Percentiles rank a stretch among this genome's conserved stretches.
These are phyloP conservation scores for Solanum lignicaule DNA, from an alignment of 257 asterid genomes.

Conservation along the genomic window DNA sequence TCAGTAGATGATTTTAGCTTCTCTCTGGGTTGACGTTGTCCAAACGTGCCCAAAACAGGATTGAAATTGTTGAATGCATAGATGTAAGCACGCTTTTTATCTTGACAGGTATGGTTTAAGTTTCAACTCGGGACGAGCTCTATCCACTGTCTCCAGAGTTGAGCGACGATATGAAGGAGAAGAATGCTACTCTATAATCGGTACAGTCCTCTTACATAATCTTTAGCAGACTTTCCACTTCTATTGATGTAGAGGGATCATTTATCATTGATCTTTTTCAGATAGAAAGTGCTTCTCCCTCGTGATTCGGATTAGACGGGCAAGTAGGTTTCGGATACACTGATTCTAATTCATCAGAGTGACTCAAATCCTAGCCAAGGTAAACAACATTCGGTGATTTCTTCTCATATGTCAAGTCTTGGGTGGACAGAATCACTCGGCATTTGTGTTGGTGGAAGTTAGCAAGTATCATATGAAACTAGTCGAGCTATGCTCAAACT, in stretches of 20 bases:
- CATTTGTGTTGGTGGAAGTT: too few species aligned
- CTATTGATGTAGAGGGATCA: background rate
- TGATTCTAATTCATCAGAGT: background rate
- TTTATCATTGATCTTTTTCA: too few species aligned
- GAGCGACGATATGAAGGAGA: background rate
- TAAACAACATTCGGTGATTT: background rate
- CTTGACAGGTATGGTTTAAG: background rate
- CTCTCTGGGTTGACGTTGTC: background rate
- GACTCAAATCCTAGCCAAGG: background rate
- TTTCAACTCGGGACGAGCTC: background rate
- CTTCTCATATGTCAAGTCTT: background rate
- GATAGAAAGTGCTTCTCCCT: background rate
- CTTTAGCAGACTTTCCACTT: background rate
- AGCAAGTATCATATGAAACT: too few species aligned
- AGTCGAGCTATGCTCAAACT: background rate
- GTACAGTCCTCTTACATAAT: background rate
- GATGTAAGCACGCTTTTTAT: too few species aligned
- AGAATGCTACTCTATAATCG: background rate
- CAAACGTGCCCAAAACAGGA: background rate
- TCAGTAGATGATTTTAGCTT: background rate
- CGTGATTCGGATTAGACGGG: background rate
- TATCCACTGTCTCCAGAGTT: background rate
- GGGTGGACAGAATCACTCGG: background rate
- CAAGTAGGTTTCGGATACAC: background rate
- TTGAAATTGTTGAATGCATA: background rate